Evolutionary conservation across 2,329 filamentous ascomycete species (phyloP).

Genomic region (Botrytis pseudocinerea): DNA sequence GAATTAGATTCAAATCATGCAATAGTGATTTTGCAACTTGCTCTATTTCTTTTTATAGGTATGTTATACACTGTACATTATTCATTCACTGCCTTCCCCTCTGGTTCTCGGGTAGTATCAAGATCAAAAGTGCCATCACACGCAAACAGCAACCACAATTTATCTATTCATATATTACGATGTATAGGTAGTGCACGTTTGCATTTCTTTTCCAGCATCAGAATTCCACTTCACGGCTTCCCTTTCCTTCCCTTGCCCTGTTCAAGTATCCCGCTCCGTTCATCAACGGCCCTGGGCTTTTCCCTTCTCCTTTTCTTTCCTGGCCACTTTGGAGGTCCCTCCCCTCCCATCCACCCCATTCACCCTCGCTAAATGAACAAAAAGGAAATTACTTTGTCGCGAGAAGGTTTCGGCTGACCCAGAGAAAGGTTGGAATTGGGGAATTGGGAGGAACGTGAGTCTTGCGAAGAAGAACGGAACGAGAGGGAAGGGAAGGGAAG

Average conservation of each 20-base stretch:
- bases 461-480: background rate
- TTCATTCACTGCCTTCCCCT: background rate
- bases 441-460: background rate
- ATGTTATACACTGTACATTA: background rate
- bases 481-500: background rate
- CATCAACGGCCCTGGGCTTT: slow-evolving; percentile 23
- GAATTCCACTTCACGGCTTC: background rate
- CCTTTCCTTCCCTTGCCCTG: background rate
- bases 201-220: background rate
- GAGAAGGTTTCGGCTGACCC: background rate
- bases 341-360: slow-evolving; percentile 16
- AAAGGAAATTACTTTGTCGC: slow-evolving; percentile 37
- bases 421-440: background rate
- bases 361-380: slow-evolving; percentile 36
- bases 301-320: slow-evolving; percentile 22
- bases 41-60: background rate
- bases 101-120: background rate
- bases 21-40: background rate
- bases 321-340: background rate
- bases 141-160: background rate
- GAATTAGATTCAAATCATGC: background rate
- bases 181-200: background rate
- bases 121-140: background rate
- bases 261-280: background rate
- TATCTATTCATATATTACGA: background rate